Evolutionary conservation across 2,329 filamentous ascomycete genomes (phyloP), one percentile per base, ranked within the genome.

Genomic region (Alternaria sp.): DNA sequence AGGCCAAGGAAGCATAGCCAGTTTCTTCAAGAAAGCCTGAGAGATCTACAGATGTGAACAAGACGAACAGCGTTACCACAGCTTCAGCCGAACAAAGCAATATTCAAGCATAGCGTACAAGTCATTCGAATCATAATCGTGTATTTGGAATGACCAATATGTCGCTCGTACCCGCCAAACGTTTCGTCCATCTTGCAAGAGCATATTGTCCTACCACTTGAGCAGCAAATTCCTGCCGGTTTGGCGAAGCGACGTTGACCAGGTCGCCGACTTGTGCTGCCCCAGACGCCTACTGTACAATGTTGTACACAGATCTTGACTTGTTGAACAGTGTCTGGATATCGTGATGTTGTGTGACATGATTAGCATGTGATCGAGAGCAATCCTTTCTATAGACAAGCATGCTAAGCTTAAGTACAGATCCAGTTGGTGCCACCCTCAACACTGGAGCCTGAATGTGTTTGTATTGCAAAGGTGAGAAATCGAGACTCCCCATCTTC

Each of bases 1-100:
- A 10, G 83, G 87, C 3, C 90, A 93, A 74, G 93, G 93, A 4
- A 97, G 85, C 77, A 97, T 97, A 75, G 97, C 94, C 90, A 93
- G 90, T 1, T 97, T 97, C 81, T 97, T 97, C 79, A 86, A 87
- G 45, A 97, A 96, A 83, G 96, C 93, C 74, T 79, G 67, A 69
- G 30, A 23, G 21, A 13, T 8, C 13, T 5, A 13, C 21, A 40
- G 19, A 25, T 32, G 32, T 32, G 49, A 52, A 36, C 32, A 36
- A 40, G 19, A 52, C 13, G 12, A 13, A n/a, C 36, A 52, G n/a
- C 17, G 19, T 12, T 40, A 9, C 8, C n/a, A 10, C 19, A 40
- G 23, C 23, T 21, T 19, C 11, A 12, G 8, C 32, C 12, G 19
- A 23, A 54, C 15, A 36, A 13, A 10, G 28, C 28, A 7, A 52